A percentile compares a stretch with the other conserved stretches of the same genome.
Evolutionary conservation across 176 grass and related monocot genomes (phyloP).

Genomic region (Oryza rufipogon): DNA sequence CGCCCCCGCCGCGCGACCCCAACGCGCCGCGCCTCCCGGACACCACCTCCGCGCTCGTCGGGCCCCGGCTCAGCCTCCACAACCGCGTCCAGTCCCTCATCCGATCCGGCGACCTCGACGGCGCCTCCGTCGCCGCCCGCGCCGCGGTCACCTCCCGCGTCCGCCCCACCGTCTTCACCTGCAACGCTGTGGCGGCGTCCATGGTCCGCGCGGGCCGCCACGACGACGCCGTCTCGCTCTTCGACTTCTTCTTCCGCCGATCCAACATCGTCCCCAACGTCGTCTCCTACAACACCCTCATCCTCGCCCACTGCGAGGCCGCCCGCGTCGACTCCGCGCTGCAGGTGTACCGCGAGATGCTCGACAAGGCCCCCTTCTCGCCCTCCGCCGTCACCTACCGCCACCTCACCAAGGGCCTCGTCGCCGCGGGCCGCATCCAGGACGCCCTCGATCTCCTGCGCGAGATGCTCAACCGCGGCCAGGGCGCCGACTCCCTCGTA

Average conservation of each 20-base stretch:
- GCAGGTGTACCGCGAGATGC: slow-evolving; percentile 40
- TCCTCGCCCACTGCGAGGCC: slow-evolving; percentile 51
- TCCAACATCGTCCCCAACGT: slow-evolving; percentile 57
- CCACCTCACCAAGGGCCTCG: slow-evolving; percentile 58
- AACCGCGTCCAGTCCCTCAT: slow-evolving; percentile 61
- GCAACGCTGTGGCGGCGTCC: slow-evolving; percentile 68
- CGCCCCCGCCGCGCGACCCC: slow-evolving; percentile 33
- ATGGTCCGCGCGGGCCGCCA: slow-evolving; percentile 47
- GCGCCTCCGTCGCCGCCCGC: slow-evolving; percentile 37
- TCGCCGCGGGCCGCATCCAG: slow-evolving; percentile 43
- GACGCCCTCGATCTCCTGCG: slow-evolving; percentile 52
- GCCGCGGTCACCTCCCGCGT: slow-evolving; percentile 33
- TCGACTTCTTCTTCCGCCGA: slow-evolving; percentile 57
- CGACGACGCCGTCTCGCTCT: slow-evolving; percentile 47
- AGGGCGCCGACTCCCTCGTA: slow-evolving; percentile 52
- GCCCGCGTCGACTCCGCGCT: slow-evolving; percentile 41
- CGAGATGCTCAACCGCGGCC: slow-evolving; percentile 52
- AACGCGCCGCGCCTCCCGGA: slow-evolving; percentile 50
- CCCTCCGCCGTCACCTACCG: slow-evolving; percentile 47
- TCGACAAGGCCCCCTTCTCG: slow-evolving; percentile 45
- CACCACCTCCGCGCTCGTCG: slow-evolving; percentile 51
- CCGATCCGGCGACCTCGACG: slow-evolving; percentile 56
- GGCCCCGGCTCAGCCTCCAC: slow-evolving; percentile 57
- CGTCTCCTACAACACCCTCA: slow-evolving; percentile 69
- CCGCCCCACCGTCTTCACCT: slow-evolving; percentile 82